These are phyloP conservation scores for Bolboschoenus planiculmis DNA, from an alignment of 176 grass and related monocot species.

Conservation along the genomic window DNA sequence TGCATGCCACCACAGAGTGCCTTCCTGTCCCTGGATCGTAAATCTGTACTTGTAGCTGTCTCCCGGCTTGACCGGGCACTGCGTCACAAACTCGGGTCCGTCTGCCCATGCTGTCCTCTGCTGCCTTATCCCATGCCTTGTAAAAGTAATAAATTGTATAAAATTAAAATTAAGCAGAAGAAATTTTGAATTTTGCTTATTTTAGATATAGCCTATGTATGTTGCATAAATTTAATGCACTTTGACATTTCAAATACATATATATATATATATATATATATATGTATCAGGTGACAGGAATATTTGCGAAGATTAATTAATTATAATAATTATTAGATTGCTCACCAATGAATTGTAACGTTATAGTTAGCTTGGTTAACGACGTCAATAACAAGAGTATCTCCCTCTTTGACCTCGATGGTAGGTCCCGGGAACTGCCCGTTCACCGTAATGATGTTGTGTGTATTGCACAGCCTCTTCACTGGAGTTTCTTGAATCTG, in stretches of 20 bases:
- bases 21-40: conserved; percentile 57
- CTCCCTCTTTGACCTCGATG: conserved; percentile 72
- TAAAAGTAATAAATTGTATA: not conserved
- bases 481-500: conserved; percentile 77
- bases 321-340: not conserved
- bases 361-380: conserved; percentile 56
- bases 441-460: conserved; percentile 74
- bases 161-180: not conserved
- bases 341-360: conserved; percentile 64
- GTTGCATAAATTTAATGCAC: not conserved
- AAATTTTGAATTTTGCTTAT: not conserved
- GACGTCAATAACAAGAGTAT: conserved; percentile 58
- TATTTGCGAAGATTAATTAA: not conserved
- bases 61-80: conserved; percentile 67
- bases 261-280: not conserved
- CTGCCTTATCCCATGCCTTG: conserved; percentile 67
- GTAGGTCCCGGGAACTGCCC: conserved; percentile 75
- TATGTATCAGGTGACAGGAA: not conserved
- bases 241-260: not conserved
- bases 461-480: conserved; percentile 83
- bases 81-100: conserved; percentile 73
- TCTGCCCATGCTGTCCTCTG: conserved; percentile 67
- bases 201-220: not conserved
- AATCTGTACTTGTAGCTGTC: conserved; percentile 70
- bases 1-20: conserved; percentile 90